These are phyloP conservation scores for Phellopilus nigrolimitatus DNA, from an alignment of 1,284 basidiomycete species.

Conservation along the genomic window DNA sequence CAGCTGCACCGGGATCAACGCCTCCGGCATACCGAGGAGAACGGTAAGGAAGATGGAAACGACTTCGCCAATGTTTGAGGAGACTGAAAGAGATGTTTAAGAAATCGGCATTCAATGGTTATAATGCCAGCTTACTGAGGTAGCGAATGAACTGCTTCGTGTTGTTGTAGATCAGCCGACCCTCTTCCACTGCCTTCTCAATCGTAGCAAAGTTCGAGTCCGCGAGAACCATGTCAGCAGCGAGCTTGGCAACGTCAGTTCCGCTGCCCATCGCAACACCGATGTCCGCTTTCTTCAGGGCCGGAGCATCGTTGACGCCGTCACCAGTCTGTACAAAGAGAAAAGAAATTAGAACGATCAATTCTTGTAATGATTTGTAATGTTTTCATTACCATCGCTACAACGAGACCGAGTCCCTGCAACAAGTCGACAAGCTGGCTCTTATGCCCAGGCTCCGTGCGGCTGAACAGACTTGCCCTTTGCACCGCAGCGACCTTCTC, in stretches of 20 bases:
- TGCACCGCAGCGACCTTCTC: constrained; percentile 86
- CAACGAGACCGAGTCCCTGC: constrained; percentile 89
- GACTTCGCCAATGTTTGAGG: constrained; percentile 97
- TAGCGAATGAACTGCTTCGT: constrained; percentile 97
- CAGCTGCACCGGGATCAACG: constrained; percentile 94
- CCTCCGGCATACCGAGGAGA: constrained; percentile 96
- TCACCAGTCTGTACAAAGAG: constrained; percentile 65
- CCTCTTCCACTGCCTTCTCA: constrained; percentile 93
- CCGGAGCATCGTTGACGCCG: constrained; percentile 96
- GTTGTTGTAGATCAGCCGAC: constrained; percentile 97
- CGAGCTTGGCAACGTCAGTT: constrained; percentile 97
- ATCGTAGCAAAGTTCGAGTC: constrained; percentile 92
- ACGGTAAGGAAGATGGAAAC: constrained; percentile 98
- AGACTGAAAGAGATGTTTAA: constrained; percentile 64
- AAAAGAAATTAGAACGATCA: constrained; percentile 12
- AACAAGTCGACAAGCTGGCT: constrained; percentile 91
- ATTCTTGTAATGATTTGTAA: background rate
- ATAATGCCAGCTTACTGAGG: constrained; percentile 53
- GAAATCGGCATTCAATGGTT: constrained; percentile 25
- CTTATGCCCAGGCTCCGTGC: constrained; percentile 96
- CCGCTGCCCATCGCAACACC: constrained; percentile 99
- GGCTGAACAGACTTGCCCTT: constrained; percentile 83
- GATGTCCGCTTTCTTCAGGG: constrained; percentile 95
- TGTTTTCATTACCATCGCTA: constrained; percentile 83
- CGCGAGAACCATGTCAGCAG: constrained; percentile 94